A percentile compares a stretch with the other conserved stretches of the same genome.
These are phyloP conservation scores for Brettanomyces bruxellensis DNA, from an alignment of 805 yeast species.

Conservation along the genomic window DNA sequence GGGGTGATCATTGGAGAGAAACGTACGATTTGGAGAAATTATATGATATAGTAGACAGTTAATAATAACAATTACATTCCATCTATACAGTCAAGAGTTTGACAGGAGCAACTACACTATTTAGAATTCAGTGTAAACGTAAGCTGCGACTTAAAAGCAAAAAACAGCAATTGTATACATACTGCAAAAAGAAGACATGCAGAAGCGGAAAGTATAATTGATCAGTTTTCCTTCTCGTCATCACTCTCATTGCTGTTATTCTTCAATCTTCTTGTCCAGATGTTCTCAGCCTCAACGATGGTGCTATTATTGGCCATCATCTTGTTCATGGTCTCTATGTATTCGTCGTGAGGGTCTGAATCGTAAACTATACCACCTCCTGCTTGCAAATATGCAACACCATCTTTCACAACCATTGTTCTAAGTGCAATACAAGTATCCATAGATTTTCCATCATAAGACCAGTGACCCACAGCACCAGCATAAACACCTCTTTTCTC, in stretches of 20 bases:
- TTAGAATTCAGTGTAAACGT: too few relatives aligned
- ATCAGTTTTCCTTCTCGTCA: not conserved
- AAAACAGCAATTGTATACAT: too few relatives aligned
- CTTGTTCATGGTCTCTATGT: conserved; percentile 93
- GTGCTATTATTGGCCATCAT: conserved; percentile 90
- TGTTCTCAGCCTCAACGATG: conserved; percentile 81
- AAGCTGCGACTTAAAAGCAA: too few relatives aligned
- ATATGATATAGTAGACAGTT: conserved; percentile 39
- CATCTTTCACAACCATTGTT: conserved; percentile 92
- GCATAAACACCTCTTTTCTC: conserved; percentile 97
- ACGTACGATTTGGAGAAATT: conserved; percentile 47
- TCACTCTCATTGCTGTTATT: conserved; percentile 2
- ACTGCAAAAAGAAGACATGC: too few relatives aligned
- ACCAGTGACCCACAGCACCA: conserved; percentile 98
- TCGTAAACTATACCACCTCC: conserved; percentile 98
- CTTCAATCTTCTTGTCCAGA: conserved; percentile 1
- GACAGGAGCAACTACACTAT: too few relatives aligned
- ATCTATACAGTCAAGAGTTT: not conserved
- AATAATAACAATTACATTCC: not conserved
- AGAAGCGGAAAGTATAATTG: not conserved
- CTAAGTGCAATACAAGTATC: conserved; percentile 96
- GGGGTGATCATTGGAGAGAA: conserved; percentile 57
- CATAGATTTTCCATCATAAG: conserved; percentile 90
- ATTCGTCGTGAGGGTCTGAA: conserved; percentile 92
- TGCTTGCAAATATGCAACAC: conserved; percentile 88